Evolutionary conservation across 2,329 filamentous ascomycete genomes (phyloP), one percentile per base, ranked within the genome.

Genomic region (Aurifilum marmelostoma): DNA sequence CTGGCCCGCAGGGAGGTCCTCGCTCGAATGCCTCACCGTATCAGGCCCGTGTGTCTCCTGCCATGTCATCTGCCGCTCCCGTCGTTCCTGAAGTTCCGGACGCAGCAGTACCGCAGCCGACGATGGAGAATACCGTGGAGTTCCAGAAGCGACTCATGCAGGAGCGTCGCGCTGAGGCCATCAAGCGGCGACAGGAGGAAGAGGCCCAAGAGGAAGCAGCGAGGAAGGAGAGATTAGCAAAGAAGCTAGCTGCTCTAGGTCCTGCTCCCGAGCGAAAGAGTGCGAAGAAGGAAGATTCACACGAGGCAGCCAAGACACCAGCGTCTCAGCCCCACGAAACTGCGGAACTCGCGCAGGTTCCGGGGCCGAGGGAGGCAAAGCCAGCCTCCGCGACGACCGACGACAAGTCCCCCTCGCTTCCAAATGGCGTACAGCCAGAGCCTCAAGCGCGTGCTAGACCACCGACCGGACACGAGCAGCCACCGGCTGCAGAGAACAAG

Each of bases 191-290:
- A 62, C 81, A 88, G 70, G 90, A 92, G 69, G 87, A 93, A 77
- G 89, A 91, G 74, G 89, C 86, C 27, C 86, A 84, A n/a, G 90
- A 92, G 74, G 91, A 93, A 75, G 90, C 88, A n/a, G 92, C 87
- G 24, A 87, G 85, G 69, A 86, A 87, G 74, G 91, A 92, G 75
- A 87, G 92, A 32, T 89, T 94, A 71, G 87, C 89, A 62, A 85
- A 90, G 76, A 93, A 92, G 78, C 80, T 94, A 61, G 91, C 91
- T 73, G 88, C 88, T 11, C 80, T 94, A 76, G 91, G 90, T 0
- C 88, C 89, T 21, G 82, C 86, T 2, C 88, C 88, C 3, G 88
- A 90, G 73, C 84, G 84, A 70, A 87, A 86, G 75, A 86, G 83
- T 64, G 79, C 82, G 5, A 88, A 87, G 75, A 88, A 87, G 74